A percentile compares a stretch with the other conserved stretches of the same genome.
phyloP scores from a whole-genome alignment of 2,329 filamentous ascomycete genomes.

The Nothopassalora personata region DNA sequence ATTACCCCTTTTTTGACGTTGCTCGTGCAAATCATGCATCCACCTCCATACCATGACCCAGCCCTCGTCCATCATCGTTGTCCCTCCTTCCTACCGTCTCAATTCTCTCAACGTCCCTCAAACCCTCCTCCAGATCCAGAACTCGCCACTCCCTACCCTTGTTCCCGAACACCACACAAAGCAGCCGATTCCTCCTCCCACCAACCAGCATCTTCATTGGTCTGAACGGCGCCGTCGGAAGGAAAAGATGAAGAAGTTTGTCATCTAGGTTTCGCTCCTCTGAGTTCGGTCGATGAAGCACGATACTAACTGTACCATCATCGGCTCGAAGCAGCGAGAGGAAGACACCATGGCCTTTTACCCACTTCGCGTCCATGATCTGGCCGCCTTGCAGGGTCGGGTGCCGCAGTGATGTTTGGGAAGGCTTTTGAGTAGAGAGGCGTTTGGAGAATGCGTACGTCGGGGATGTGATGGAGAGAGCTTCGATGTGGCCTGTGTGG shows the following conservation, averaged over 20 bases:
- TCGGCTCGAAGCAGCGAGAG: background rate
- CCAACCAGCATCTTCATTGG: slow-evolving; percentile 52
- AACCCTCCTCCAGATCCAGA: slow-evolving; percentile 45
- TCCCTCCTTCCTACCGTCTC: background rate
- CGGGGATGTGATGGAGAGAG: background rate
- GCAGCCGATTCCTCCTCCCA: slow-evolving; percentile 49
- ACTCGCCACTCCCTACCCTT: slow-evolving; percentile 51
- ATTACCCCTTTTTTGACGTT: too few relatives aligned
- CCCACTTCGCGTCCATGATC: slow-evolving; percentile 57
- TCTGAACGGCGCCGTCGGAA: slow-evolving; percentile 39
- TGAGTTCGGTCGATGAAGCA: background rate
- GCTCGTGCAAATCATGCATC: background rate
- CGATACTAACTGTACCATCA: background rate
- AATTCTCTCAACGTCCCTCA: background rate
- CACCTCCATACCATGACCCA: background rate
- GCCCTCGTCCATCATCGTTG: too few relatives aligned
- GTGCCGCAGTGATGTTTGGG: slow-evolving; percentile 16
- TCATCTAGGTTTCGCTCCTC: background rate
- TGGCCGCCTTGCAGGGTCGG: slow-evolving; percentile 45
- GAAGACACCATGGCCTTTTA: slow-evolving; percentile 27
- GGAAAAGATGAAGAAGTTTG: slow-evolving; percentile 44
- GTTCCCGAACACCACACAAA: slow-evolving; percentile 51
- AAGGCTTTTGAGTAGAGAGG: background rate
- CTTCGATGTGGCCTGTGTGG: background rate
- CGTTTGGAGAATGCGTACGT: background rate